These are phyloP conservation scores for Calonectria fujianensis DNA, from an alignment of 2,329 filamentous ascomycete genomes.

Conservation along the genomic window DNA sequence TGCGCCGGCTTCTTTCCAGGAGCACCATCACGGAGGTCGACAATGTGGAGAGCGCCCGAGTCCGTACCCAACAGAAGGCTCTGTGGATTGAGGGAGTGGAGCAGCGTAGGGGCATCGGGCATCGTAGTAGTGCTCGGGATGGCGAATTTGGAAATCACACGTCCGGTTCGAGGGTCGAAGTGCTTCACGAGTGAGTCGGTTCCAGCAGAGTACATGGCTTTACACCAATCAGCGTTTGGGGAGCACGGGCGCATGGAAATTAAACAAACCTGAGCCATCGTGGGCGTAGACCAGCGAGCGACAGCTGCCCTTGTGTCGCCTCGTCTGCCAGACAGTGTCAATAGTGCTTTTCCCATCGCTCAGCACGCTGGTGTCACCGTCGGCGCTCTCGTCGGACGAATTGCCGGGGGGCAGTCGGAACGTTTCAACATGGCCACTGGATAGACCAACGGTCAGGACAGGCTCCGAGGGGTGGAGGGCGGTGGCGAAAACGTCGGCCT, in stretches of 20 bases:
- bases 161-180: slow-evolving; percentile 75
- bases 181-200: slow-evolving; percentile 75
- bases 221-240: slow-evolving; percentile 7
- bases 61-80: slow-evolving; percentile 93
- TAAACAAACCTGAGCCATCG: slow-evolving; percentile 80
- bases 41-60: slow-evolving; percentile 90
- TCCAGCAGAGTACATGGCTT: slow-evolving; percentile 79
- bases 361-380: slow-evolving; percentile 69
- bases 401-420: slow-evolving; percentile 80
- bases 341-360: slow-evolving; percentile 83
- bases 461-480: slow-evolving; percentile 90
- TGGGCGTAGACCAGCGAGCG: slow-evolving; percentile 85
- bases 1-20: slow-evolving; percentile 81
- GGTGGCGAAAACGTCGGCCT: slow-evolving; percentile 91
- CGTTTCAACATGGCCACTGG: slow-evolving; percentile 89
- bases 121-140: slow-evolving; percentile 76
- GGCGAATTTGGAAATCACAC: slow-evolving; percentile 87
- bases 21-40: slow-evolving; percentile 82
- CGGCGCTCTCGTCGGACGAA: slow-evolving; percentile 70
- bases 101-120: slow-evolving; percentile 84
- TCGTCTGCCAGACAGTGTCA: slow-evolving; percentile 89
- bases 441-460: slow-evolving; percentile 89
- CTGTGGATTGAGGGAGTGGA: slow-evolving; percentile 90
- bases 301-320: slow-evolving; percentile 95
- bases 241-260: not conserved